These are phyloP conservation scores for Aspergillus pseudotamarii DNA, from an alignment of 2,329 filamentous ascomycete genomes.

Conservation along the genomic window DNA sequence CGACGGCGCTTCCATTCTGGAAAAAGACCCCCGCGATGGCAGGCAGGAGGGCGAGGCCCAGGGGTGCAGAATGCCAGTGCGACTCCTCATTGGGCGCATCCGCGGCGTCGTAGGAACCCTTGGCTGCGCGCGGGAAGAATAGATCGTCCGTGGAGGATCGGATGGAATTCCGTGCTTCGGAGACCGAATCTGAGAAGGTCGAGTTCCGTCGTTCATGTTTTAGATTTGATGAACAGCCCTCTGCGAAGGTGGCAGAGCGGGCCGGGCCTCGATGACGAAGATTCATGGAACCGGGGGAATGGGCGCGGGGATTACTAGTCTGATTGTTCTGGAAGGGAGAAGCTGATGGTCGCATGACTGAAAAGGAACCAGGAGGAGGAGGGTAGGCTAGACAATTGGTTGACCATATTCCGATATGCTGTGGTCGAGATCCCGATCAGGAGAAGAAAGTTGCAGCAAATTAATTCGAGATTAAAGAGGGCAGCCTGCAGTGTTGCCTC, in stretches of 20 bases:
- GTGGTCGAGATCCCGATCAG: neutral
- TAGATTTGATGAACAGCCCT: conserved; percentile 29
- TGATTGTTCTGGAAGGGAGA: conserved; percentile 21
- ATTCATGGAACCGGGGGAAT: conserved; percentile 21
- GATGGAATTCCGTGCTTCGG: conserved; percentile 65
- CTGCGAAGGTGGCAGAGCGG: conserved; percentile 41
- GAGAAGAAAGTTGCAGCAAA: neutral
- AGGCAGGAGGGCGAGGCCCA: conserved; percentile 81
- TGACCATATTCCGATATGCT: neutral
- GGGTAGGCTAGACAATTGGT: neutral
- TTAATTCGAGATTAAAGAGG: no score
- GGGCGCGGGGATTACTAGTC: conserved; percentile 11
- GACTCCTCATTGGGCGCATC: conserved; percentile 59
- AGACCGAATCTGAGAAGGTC: conserved; percentile 74
- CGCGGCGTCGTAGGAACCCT: conserved; percentile 23
- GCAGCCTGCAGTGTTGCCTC: neutral
- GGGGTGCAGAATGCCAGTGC: conserved; percentile 76
- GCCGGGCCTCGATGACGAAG: conserved; percentile 41
- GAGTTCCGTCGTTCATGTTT: conserved; percentile 68
- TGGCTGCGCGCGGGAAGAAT: conserved; percentile 58
- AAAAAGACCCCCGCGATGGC: conserved; percentile 85
- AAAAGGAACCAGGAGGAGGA: neutral
- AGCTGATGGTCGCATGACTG: conserved; percentile 15
- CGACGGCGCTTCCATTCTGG: conserved; percentile 77
- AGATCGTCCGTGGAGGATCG: conserved; percentile 71